Evolutionary conservation across 768 basidiomycete species (phyloP).

Genomic region (Pulveroboletus sp.): DNA sequence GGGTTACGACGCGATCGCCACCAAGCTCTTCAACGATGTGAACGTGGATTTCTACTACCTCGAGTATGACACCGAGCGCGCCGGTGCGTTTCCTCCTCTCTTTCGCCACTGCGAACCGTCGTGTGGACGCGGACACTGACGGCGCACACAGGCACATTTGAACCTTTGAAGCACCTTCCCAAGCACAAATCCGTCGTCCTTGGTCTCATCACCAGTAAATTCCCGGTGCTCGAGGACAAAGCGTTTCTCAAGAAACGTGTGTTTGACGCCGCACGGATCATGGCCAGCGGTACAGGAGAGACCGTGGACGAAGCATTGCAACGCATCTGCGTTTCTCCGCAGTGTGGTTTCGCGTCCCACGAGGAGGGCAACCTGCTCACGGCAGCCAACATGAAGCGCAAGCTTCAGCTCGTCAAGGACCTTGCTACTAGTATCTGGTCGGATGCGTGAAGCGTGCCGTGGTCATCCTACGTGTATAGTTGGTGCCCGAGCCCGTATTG

Average conservation of each 20-base stretch:
- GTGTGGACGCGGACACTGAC: not conserved
- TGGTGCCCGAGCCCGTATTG: too few relatives aligned
- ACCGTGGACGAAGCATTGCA: conserved; percentile 36
- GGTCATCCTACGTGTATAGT: too few relatives aligned
- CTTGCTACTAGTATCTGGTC: conserved; percentile 38
- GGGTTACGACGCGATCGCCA: conserved; percentile 43
- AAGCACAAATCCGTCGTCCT: conserved; percentile 39
- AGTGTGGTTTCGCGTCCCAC: conserved; percentile 50
- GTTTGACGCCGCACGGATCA: conserved; percentile 39
- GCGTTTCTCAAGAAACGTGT: conserved; percentile 38
- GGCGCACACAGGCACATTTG: conserved; percentile 23
- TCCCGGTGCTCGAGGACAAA: conserved; percentile 41
- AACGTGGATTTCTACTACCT: conserved; percentile 45
- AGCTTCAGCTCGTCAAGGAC: conserved; percentile 30
- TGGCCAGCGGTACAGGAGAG: conserved; percentile 38
- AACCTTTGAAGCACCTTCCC: conserved; percentile 30
- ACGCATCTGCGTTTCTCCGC: conserved; percentile 44
- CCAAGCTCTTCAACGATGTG: conserved; percentile 42
- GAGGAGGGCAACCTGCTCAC: conserved; percentile 41
- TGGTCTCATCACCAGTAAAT: conserved; percentile 43
- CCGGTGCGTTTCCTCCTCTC: conserved; percentile 27
- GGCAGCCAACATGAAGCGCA: conserved; percentile 33
- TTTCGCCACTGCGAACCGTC: not conserved
- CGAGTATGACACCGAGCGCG: conserved; percentile 46
- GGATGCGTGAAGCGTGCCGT: conserved; percentile 23